Percentiles rank a stretch among this genome's conserved stretches.
Conservation (phyloP, 441 rosid genomes). For the Populus hybrid region DNA sequence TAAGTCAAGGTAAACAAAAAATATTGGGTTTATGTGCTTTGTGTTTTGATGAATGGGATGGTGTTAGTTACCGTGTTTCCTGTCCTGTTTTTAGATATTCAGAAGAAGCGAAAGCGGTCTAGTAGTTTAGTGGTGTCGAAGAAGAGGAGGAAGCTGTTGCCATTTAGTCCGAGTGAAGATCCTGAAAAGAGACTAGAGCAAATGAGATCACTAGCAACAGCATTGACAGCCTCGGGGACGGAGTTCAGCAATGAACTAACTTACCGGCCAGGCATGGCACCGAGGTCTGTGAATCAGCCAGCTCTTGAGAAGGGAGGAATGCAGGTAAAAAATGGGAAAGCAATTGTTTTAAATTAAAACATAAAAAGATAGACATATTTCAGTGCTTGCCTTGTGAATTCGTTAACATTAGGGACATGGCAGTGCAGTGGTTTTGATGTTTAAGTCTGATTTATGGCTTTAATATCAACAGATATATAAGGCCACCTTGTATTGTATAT, state of each 20-base stretch:
- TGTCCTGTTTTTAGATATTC: conserved; percentile 15
- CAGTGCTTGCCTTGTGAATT: background rate
- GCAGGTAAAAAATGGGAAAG: conserved; percentile 48
- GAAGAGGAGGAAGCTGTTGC: conserved; percentile 64
- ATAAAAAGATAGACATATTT: too few relatives aligned
- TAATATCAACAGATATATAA: background rate
- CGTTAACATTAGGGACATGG: background rate
- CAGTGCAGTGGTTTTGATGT: background rate
- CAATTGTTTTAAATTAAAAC: too few relatives aligned
- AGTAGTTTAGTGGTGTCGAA: conserved; percentile 59
- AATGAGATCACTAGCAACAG: conserved; percentile 79
- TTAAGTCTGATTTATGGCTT: background rate
- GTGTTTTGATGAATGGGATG: background rate
- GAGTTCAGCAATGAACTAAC: conserved; percentile 59
- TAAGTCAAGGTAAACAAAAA: conserved; percentile 40
- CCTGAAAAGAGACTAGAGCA: conserved; percentile 50
- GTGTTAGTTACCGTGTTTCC: background rate
- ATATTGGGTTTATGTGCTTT: too few relatives aligned
- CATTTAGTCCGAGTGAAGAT: conserved; percentile 66
- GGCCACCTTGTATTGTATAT: background rate
- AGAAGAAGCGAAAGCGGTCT: conserved; percentile 55
- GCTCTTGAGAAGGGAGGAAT: conserved; percentile 74
- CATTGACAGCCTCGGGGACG: conserved; percentile 59
- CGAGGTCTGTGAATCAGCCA: conserved; percentile 65
- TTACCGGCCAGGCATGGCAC: conserved; percentile 64